Evolutionary conservation across 2,329 filamentous ascomycete species (phyloP).

Genomic region (Cladosporium sp.): DNA sequence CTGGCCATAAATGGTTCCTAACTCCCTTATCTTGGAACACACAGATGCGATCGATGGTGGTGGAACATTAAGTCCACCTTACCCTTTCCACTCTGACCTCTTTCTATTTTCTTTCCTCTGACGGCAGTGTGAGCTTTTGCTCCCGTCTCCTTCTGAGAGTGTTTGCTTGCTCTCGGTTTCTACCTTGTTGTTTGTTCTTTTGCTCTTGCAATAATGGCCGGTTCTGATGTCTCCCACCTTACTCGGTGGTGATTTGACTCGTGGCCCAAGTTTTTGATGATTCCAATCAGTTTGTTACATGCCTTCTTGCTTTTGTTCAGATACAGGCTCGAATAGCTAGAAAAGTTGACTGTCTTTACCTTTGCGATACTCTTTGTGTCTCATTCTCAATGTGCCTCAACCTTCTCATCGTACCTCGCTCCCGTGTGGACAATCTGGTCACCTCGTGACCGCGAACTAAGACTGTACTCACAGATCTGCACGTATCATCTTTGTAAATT

Average conservation of each 20-base stretch:
- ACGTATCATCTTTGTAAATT: no score
- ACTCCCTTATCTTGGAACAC: conserved; percentile 1
- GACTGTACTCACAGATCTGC: no score
- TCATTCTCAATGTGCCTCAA: background rate
- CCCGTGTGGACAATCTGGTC: no score
- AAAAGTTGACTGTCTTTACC: conserved; percentile 9
- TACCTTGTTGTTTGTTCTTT: conserved; percentile 2
- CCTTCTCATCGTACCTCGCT: no score
- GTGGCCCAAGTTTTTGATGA: conserved; percentile 8
- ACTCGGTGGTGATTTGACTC: conserved; percentile 11
- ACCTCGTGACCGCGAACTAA: no score
- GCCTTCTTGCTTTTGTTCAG: background rate
- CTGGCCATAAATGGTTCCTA: background rate
- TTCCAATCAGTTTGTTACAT: conserved; percentile 2
- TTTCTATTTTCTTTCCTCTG: conserved; percentile 1
- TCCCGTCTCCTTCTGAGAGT: conserved; percentile 9
- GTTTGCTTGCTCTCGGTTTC: background rate
- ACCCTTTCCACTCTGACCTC: background rate
- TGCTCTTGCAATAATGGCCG: conserved; percentile 30
- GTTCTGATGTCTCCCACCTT: conserved; percentile 28
- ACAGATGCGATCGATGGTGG: conserved; percentile 11
- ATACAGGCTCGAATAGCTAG: conserved; percentile 3
- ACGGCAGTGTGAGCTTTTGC: conserved; percentile 4
- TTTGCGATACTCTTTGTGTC: background rate
- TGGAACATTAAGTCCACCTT: background rate